phyloP scores from a whole-genome alignment of 495 filamentous ascomycete species.

The Cercophora sp. region DNA sequence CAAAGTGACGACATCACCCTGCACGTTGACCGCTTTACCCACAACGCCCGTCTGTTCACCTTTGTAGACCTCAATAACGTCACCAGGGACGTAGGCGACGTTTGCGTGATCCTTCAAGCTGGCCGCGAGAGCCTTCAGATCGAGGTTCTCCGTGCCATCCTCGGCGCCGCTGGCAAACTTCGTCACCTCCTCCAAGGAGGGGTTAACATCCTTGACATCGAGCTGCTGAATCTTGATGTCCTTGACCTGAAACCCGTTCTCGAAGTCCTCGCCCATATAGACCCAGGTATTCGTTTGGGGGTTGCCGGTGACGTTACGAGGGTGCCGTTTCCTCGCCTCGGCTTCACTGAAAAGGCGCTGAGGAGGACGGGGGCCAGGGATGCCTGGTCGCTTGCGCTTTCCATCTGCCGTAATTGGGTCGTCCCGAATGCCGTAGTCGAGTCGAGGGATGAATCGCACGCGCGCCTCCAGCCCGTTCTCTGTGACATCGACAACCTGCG shows the following conservation, averaged over 20 bases:
- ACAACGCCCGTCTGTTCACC: constrained; percentile 91
- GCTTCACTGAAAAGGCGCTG: constrained; percentile 89
- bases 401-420: constrained; percentile 55
- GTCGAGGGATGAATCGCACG: constrained; percentile 79
- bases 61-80: constrained; percentile 91
- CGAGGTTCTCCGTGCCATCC: constrained; percentile 89
- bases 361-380: constrained; percentile 66
- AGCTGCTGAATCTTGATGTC: constrained; percentile 86
- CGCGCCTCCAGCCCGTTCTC: constrained; percentile 86
- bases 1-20: constrained; percentile 86
- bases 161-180: constrained; percentile 83
- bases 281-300: constrained; percentile 67
- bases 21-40: constrained; percentile 82
- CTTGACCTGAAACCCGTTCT: constrained; percentile 91
- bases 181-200: constrained; percentile 90
- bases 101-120: constrained; percentile 77
- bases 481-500: constrained; percentile 89
- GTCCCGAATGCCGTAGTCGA: constrained; percentile 87
- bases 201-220: constrained; percentile 81
- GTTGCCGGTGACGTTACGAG: constrained; percentile 63
- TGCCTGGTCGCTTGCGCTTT: constrained; percentile 74
- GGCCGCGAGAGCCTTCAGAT: constrained; percentile 82
- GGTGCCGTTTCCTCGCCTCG: constrained; percentile 86
- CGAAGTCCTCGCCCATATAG: constrained; percentile 81
- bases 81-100: constrained; percentile 82